These are phyloP conservation scores for Floccularia luteovirens DNA, from an alignment of 768 basidiomycete genomes.

Conservation along the genomic window DNA sequence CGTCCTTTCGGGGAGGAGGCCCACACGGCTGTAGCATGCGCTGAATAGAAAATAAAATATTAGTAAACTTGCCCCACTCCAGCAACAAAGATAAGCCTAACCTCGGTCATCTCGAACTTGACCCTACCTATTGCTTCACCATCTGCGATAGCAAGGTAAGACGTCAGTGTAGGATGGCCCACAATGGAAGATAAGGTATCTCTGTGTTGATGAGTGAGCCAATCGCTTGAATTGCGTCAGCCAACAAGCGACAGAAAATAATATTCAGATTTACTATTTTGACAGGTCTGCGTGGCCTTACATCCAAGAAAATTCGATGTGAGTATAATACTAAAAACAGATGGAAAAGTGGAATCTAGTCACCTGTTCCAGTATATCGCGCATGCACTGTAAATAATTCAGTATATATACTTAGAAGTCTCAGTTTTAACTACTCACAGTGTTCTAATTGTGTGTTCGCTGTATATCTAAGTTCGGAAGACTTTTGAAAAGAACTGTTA, in stretches of 20 bases:
- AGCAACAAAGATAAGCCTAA: constrained; percentile 20
- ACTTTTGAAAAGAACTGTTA: constrained; percentile 30
- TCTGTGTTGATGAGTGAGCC: constrained; percentile 95
- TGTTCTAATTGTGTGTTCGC: constrained; percentile 96
- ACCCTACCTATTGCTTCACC: constrained; percentile 86
- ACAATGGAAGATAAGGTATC: constrained; percentile 92
- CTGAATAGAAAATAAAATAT: constrained; percentile 31
- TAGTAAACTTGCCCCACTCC: constrained; percentile 3
- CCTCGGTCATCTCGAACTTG: constrained; percentile 96
- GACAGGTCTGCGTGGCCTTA: constrained; percentile 92
- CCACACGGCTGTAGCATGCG: constrained; percentile 94
- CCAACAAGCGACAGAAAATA: constrained; percentile 5
- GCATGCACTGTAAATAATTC: constrained; percentile 66
- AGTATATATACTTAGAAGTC: background rate
- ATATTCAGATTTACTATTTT: constrained; percentile 67
- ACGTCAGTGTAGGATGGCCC: constrained; percentile 80
- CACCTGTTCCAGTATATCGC: constrained; percentile 92
- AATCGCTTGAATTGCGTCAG: constrained; percentile 56
- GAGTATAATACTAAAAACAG: background rate
- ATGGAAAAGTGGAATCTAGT: constrained; percentile 16
- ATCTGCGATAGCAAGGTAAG: constrained; percentile 89
- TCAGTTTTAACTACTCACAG: constrained; percentile 49
- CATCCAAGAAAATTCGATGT: constrained; percentile 5
- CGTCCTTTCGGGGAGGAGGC: constrained; percentile 85
- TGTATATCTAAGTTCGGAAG: constrained; percentile 90